phyloP scores from a whole-genome alignment of 139 green algal species.

The Astrephomene gubernaculifera region DNA sequence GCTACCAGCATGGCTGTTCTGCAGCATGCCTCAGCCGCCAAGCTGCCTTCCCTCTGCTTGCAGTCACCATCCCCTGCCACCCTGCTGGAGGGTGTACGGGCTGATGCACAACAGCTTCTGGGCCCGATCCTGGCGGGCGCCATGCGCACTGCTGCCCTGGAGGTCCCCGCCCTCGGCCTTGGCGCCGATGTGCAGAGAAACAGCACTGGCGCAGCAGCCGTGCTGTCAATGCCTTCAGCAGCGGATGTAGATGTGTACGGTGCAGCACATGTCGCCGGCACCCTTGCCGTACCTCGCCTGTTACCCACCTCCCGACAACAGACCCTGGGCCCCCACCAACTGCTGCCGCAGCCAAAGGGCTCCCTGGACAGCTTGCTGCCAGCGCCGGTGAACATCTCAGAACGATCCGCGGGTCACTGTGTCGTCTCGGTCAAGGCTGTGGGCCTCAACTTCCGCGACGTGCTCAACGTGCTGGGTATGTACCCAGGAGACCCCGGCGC shows the following conservation, averaged over 20 bases:
- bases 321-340: constrained; percentile 5
- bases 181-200: too few relatives aligned
- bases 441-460: constrained; percentile 90
- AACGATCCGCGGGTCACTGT: not conserved
- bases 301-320: not conserved
- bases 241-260: constrained; percentile 44
- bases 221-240: too few relatives aligned
- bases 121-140: not conserved
- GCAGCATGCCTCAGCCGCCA: constrained; percentile 14
- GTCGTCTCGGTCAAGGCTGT: constrained; percentile 78
- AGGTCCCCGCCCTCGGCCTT: not conserved
- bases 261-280: not conserved
- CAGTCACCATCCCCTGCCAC: too few relatives aligned
- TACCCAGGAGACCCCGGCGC: constrained; percentile 89
- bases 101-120: too few relatives aligned
- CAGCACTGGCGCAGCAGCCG: too few relatives aligned
- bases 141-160: constrained; percentile 4
- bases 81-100: too few relatives aligned
- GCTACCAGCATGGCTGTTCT: not conserved
- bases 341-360: constrained; percentile 54
- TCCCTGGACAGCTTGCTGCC: constrained; percentile 40
- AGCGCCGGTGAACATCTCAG: constrained; percentile 23
- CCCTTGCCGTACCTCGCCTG: not conserved
- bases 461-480: constrained; percentile 76
- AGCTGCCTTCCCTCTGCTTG: too few relatives aligned